Percentiles rank a stretch among this genome's conserved stretches.
phyloP scores from a whole-genome alignment of 305 asterid genomes.

The Coffea humblotiana region DNA sequence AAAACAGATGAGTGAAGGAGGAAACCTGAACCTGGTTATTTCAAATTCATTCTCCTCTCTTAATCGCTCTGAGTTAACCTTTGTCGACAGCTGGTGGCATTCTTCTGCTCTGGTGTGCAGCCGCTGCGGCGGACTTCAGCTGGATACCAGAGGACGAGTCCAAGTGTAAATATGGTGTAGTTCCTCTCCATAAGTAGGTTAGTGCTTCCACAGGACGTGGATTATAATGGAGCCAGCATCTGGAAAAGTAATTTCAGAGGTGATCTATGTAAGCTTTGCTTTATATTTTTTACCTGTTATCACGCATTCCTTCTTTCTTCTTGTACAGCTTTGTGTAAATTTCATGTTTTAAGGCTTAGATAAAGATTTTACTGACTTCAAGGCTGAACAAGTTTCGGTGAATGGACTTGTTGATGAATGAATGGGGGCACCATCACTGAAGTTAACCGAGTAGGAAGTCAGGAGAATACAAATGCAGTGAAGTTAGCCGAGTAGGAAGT shows the following conservation, averaged over 20 bases:
- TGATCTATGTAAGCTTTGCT: neutral
- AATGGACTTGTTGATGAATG: neutral
- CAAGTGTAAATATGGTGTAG: neutral
- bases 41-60: neutral
- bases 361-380: neutral
- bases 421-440: neutral
- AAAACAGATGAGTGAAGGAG: slow-evolving; percentile 42
- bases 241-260: neutral
- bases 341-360: neutral
- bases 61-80: slow-evolving; percentile 1
- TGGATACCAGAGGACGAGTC: neutral
- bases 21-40: slow-evolving; percentile 19
- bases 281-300: neutral
- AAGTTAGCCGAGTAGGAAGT: too few species aligned
- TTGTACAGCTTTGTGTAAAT: neutral
- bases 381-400: neutral
- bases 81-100: neutral
- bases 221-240: neutral
- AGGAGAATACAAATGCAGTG: neutral
- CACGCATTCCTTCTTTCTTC: too few species aligned
- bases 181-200: neutral
- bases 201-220: neutral
- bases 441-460: neutral
- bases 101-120: neutral
- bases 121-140: slow-evolving; percentile 1